phyloP scores from a whole-genome alignment of 1,284 basidiomycete genomes.

The Boletellus dicymbophilus region DNA sequence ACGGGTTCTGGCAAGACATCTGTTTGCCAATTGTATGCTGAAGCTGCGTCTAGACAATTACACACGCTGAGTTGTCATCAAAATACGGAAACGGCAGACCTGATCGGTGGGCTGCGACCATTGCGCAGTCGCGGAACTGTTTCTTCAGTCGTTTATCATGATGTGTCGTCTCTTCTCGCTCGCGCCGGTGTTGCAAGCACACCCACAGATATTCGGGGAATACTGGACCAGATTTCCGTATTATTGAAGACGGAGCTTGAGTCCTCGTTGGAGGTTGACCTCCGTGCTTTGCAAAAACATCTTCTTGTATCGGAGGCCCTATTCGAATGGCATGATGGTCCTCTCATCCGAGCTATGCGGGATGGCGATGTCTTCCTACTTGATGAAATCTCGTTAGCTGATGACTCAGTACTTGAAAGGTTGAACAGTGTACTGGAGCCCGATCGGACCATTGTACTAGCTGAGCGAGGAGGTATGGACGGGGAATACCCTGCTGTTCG shows the following conservation, averaged over 20 bases:
- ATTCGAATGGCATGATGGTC: constrained; percentile 97
- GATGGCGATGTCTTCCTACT: constrained; percentile 87
- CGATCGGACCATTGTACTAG: constrained; percentile 86
- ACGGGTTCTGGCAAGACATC: constrained; percentile 99
- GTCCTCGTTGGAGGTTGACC: constrained; percentile 27
- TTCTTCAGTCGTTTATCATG: constrained; percentile 47
- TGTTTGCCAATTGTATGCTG: constrained; percentile 89
- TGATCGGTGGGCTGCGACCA: constrained; percentile 94
- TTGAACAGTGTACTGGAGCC: constrained; percentile 97
- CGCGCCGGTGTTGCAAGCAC: constrained; percentile 38
- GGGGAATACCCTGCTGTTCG: constrained; percentile 68
- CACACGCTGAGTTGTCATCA: constrained; percentile 94
- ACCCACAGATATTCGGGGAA: constrained; percentile 35
- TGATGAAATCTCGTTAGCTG: constrained; percentile 97
- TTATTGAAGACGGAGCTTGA: constrained; percentile 31
- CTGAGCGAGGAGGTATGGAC: constrained; percentile 86
- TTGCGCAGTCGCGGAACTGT: constrained; percentile 74
- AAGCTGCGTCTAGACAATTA: constrained; percentile 64
- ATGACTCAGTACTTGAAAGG: constrained; percentile 97
- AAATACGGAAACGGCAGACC: constrained; percentile 98
- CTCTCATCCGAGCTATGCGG: constrained; percentile 91
- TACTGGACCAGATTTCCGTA: constrained; percentile 42
- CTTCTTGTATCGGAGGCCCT: constrained; percentile 66
- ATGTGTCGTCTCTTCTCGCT: constrained; percentile 44
- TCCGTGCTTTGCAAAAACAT: constrained; percentile 45